Conservation (phyloP, 2,329 filamentous ascomycete species). For the Aspergillus fischeri region DNA sequence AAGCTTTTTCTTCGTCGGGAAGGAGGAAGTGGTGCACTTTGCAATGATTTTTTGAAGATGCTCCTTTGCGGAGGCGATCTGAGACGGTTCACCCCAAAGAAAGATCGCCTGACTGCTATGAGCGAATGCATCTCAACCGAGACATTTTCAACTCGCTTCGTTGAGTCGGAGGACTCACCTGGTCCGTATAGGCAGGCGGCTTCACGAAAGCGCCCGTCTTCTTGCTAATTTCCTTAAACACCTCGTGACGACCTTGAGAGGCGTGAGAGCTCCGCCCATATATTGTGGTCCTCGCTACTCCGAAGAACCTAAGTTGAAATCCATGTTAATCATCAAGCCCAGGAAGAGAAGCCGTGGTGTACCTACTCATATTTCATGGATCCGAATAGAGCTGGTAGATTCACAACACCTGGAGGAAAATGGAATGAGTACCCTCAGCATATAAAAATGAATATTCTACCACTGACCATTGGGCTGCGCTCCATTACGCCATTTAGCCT, state of each 20-base stretch:
- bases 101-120: slow-evolving; percentile 16
- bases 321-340: background rate
- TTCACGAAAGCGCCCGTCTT: slow-evolving; percentile 26
- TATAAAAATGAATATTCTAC: background rate
- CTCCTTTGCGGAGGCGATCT: slow-evolving; percentile 21
- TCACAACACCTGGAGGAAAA: slow-evolving; percentile 9
- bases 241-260: slow-evolving; percentile 15
- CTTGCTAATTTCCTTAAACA: slow-evolving; percentile 24
- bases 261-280: background rate
- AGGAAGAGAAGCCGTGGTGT: background rate
- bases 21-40: slow-evolving; percentile 12
- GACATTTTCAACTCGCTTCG: background rate
- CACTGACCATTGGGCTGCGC: slow-evolving; percentile 15
- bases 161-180: slow-evolving; percentile 10
- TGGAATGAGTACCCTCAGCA: background rate
- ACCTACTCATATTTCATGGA: slow-evolving; percentile 22
- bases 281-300: slow-evolving; percentile 11
- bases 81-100: slow-evolving; percentile 24
- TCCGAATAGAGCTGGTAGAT: slow-evolving; percentile 17
- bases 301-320: slow-evolving; percentile 14
- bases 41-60: slow-evolving; percentile 15
- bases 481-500: slow-evolving; percentile 22
- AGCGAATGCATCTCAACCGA: background rate
- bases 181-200: slow-evolving; percentile 20
- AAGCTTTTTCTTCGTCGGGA: slow-evolving; percentile 14